Conservation (phyloP, 1,284 basidiomycete species). For the Afroboletus lepidellus region DNA sequence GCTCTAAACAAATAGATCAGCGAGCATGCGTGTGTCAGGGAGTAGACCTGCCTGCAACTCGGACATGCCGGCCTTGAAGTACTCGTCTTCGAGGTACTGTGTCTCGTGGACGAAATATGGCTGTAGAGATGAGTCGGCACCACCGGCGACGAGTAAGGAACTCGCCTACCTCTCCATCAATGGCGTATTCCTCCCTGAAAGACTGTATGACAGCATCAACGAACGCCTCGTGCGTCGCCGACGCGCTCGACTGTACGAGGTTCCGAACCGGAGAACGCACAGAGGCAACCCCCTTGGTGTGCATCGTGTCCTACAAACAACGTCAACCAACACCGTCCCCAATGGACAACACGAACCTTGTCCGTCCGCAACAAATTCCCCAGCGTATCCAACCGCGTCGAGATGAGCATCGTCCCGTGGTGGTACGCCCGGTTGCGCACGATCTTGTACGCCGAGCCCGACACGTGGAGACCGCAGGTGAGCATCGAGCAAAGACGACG, state of each 20-base stretch:
- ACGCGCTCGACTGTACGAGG: conserved; percentile 56
- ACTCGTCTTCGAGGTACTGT: conserved; percentile 44
- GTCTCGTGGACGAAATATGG: conserved; percentile 44
- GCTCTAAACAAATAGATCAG: conserved; percentile 44
- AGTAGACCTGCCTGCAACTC: conserved; percentile 62
- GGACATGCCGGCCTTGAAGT: conserved; percentile 64
- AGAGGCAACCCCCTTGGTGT: conserved; percentile 86
- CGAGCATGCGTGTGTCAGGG: neutral
- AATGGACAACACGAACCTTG: conserved; percentile 66
- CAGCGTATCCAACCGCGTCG: conserved; percentile 69
- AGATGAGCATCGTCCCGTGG: conserved; percentile 99
- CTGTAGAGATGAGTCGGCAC: conserved; percentile 17
- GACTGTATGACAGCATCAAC: conserved; percentile 67
- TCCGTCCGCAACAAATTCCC: conserved; percentile 70
- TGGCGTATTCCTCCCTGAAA: conserved; percentile 67
- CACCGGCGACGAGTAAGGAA: neutral
- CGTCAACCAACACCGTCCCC: neutral
- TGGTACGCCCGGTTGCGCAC: conserved; percentile 91
- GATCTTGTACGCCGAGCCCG: conserved; percentile 98
- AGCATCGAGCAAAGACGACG: neutral
- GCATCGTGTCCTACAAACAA: conserved; percentile 65
- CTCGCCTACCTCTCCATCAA: conserved; percentile 43
- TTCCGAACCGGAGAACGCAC: conserved; percentile 93
- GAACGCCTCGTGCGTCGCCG: conserved; percentile 69
- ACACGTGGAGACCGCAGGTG: conserved; percentile 59